Conservation (phyloP, 2,329 filamentous ascomycete genomes). For the Neofusicoccum cordaticola region DNA sequence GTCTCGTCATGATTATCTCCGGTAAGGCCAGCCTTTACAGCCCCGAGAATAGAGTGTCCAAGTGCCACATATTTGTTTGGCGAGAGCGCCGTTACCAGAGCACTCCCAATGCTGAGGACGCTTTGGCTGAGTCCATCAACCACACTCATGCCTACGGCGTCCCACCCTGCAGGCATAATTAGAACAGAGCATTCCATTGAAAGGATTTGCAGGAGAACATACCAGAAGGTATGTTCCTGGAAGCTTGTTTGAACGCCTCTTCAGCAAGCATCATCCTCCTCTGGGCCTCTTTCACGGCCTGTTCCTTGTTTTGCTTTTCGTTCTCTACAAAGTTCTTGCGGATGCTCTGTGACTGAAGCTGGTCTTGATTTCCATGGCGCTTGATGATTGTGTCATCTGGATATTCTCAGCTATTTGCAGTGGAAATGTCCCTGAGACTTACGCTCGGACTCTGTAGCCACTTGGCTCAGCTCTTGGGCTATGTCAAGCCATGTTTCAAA, state of each 20-base stretch:
- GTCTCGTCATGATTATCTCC: neutral
- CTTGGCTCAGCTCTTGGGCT: slow-evolving; percentile 4
- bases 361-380: neutral
- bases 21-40: neutral
- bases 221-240: neutral
- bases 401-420: neutral
- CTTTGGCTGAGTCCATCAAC: slow-evolving; percentile 1
- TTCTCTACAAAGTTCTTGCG: neutral
- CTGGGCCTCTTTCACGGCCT: neutral
- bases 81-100: neutral
- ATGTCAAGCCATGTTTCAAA: slow-evolving; percentile 2
- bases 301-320: neutral
- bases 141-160: neutral
- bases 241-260: slow-evolving; percentile 2
- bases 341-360: neutral
- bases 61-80: slow-evolving; percentile 1
- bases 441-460: slow-evolving; percentile 1
- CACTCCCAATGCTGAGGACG: neutral
- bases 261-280: neutral
- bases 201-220: too few species aligned
- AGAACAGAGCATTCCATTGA: neutral
- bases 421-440: neutral
- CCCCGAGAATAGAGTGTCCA: neutral
- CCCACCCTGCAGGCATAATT: neutral
- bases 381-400: neutral